These are phyloP conservation scores for Suillus subaureus DNA, from an alignment of 768 basidiomycete species.

Conservation along the genomic window DNA sequence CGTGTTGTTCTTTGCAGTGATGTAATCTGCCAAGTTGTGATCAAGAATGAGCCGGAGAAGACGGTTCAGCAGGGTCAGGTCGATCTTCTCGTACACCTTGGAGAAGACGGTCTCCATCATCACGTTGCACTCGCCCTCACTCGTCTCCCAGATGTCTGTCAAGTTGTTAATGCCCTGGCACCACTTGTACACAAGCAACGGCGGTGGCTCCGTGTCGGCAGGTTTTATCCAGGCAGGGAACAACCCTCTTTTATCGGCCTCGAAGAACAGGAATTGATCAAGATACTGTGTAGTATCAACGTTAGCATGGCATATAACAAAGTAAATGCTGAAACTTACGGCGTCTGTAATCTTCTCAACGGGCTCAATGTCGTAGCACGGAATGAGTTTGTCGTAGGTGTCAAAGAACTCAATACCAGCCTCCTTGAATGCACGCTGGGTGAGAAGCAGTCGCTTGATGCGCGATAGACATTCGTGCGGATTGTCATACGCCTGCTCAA, in stretches of 20 bases:
- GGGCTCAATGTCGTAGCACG: slow-evolving; percentile 98
- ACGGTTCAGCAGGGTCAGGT: slow-evolving; percentile 93
- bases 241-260: slow-evolving; percentile 95
- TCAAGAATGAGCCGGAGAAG: slow-evolving; percentile 95
- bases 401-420: slow-evolving; percentile 97
- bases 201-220: slow-evolving; percentile 95
- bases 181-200: slow-evolving; percentile 98
- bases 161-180: slow-evolving; percentile 99
- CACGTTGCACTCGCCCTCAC: slow-evolving; percentile 96
- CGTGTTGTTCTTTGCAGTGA: slow-evolving; percentile 98
- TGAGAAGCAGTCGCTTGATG: slow-evolving; percentile 95
- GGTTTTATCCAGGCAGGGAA: slow-evolving; percentile 99
- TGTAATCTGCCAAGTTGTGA: slow-evolving; percentile 98
- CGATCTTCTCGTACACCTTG: slow-evolving; percentile 99
- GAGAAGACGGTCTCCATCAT: slow-evolving; percentile 99
- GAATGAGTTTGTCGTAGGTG: slow-evolving; percentile 97
- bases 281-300: slow-evolving; percentile 64
- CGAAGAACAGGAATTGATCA: slow-evolving; percentile 98
- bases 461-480: slow-evolving; percentile 98
- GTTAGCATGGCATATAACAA: slow-evolving; percentile 17
- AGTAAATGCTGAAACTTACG: slow-evolving; percentile 42
- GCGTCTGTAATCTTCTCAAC: slow-evolving; percentile 99
- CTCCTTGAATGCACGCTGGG: slow-evolving; percentile 99
- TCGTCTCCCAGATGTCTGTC: slow-evolving; percentile 98
- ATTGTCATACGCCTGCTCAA: slow-evolving; percentile 99